A percentile compares a stretch with the other conserved stretches of the same genome.
phyloP scores from a whole-genome alignment of 108 stramenopile species.

The Ochromonas danica region DNA sequence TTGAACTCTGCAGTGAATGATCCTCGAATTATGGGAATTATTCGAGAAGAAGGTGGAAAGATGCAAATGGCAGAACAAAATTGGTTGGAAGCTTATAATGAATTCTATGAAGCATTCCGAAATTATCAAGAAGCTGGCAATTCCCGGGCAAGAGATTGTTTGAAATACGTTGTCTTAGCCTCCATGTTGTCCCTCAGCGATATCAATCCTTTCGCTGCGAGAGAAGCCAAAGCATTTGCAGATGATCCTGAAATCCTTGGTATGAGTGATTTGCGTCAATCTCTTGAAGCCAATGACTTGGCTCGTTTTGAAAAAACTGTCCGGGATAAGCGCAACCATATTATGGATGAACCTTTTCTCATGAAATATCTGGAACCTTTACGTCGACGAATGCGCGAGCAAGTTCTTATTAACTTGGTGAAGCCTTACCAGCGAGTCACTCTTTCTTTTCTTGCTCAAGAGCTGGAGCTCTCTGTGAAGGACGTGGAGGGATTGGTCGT shows the following conservation, averaged over 20 bases:
- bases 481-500: slow-evolving; percentile 55
- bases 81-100: slow-evolving; percentile 61
- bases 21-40: slow-evolving; percentile 60
- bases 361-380: slow-evolving; percentile 58
- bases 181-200: slow-evolving; percentile 61
- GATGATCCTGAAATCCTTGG: slow-evolving; percentile 57
- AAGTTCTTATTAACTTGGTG: slow-evolving; percentile 53
- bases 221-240: slow-evolving; percentile 64
- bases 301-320: slow-evolving; percentile 54
- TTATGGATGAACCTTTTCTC: slow-evolving; percentile 56
- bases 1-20: slow-evolving; percentile 56
- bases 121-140: slow-evolving; percentile 62
- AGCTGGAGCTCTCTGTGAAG: slow-evolving; percentile 36
- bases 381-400: slow-evolving; percentile 54
- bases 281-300: slow-evolving; percentile 58
- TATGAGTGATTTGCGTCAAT: slow-evolving; percentile 61
- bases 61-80: slow-evolving; percentile 60
- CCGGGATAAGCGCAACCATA: slow-evolving; percentile 42
- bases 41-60: slow-evolving; percentile 63
- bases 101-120: slow-evolving; percentile 62
- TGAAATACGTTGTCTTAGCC: slow-evolving; percentile 63
- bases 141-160: slow-evolving; percentile 58
- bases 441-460: slow-evolving; percentile 51
- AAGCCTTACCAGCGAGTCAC: slow-evolving; percentile 53
- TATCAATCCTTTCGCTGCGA: slow-evolving; percentile 64